Conservation (phyloP, 2,329 filamentous ascomycete genomes). For the Acrodontium crateriforme region DNA sequence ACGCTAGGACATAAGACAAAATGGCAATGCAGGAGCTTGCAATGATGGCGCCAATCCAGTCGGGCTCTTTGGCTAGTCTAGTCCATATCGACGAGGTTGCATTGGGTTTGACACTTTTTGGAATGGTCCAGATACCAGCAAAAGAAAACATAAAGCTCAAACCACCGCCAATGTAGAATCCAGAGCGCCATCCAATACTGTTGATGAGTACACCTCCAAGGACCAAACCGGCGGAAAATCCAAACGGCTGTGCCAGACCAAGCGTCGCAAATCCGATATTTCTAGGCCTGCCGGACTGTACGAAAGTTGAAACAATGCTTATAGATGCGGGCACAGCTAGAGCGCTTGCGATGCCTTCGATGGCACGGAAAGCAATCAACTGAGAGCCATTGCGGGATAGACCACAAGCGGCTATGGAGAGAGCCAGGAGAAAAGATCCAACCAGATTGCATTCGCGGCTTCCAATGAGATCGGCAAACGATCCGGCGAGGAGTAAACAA, state of each 20-base stretch:
- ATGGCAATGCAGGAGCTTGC: conserved; percentile 35
- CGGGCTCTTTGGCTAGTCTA: conserved; percentile 32
- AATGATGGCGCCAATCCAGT: conserved; percentile 39
- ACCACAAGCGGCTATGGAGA: conserved; percentile 33
- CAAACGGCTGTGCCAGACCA: conserved; percentile 37
- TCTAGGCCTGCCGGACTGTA: conserved; percentile 31
- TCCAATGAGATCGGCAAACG: conserved; percentile 39
- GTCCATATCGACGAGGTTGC: conserved; percentile 14
- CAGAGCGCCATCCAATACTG: conserved; percentile 38
- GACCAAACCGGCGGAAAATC: conserved; percentile 38
- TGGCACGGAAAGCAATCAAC: conserved; percentile 13
- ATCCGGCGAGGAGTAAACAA: conserved; percentile 36
- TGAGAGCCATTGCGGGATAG: conserved; percentile 22
- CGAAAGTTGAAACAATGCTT: conserved; percentile 34
- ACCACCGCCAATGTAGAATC: conserved; percentile 36
- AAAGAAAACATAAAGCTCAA: conserved; percentile 29
- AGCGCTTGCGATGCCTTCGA: conserved; percentile 8
- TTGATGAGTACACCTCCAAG: conserved; percentile 37
- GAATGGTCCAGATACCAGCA: conserved; percentile 25
- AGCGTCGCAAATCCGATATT: conserved; percentile 40
- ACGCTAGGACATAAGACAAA: conserved; percentile 42
- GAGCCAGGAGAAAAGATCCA: conserved; percentile 31
- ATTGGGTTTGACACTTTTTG: conserved; percentile 18
- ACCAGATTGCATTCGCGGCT: conserved; percentile 32
- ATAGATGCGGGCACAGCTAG: conserved; percentile 32